A percentile compares a stretch with the other conserved stretches of the same genome.
phyloP scores from a whole-genome alignment of 768 basidiomycete species.

The Boletus barrowsii region DNA sequence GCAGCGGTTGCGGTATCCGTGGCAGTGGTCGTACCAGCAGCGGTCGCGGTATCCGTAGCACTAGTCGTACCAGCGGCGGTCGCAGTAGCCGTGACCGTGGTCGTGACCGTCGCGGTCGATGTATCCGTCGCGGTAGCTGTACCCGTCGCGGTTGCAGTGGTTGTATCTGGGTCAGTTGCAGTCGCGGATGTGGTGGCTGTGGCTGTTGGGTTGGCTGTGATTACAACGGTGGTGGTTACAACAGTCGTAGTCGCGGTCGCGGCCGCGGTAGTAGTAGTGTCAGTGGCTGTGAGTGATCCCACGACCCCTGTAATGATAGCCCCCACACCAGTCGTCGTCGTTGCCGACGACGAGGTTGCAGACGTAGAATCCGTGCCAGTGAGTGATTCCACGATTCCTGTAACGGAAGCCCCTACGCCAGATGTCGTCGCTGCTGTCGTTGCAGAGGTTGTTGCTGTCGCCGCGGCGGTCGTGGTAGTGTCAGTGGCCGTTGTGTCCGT shows the following conservation, averaged over 20 bases:
- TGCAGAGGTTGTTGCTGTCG: neutral
- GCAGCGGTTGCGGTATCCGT: neutral
- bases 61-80: neutral
- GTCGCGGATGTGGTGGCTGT: neutral
- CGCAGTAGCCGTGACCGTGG: neutral
- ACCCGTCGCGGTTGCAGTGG: neutral
- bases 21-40: neutral
- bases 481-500: neutral
- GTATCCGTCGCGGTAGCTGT: neutral
- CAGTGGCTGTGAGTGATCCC: neutral
- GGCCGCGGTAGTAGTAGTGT: neutral
- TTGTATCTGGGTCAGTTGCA: neutral
- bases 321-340: neutral
- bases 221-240: neutral
- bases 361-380: neutral
- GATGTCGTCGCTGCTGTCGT: neutral
- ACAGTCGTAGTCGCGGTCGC: neutral
- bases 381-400: slow-evolving; percentile 1
- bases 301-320: too few species aligned
- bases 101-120: neutral
- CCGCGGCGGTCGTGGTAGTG: neutral
- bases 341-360: neutral
- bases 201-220: neutral
- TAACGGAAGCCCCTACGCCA: neutral
- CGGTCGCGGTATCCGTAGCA: too few species aligned